Conservation (phyloP, 2,329 filamentous ascomycete species). For the Diaporthe vaccinii region DNA sequence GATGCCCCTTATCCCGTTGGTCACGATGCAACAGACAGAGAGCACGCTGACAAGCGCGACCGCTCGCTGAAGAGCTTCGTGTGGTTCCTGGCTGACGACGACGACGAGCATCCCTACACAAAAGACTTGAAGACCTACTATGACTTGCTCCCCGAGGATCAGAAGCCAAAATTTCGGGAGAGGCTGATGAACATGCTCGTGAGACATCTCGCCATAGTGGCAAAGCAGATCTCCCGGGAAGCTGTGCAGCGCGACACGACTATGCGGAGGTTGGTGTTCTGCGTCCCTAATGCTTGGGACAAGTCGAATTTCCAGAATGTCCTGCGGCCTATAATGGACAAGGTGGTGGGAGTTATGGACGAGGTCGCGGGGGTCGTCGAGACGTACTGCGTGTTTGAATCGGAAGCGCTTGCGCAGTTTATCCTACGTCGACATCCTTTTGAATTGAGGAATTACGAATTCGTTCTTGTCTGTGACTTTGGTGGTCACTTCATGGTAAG, state of each 20-base stretch:
- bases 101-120: background rate
- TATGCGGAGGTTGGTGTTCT: background rate
- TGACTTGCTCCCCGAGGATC: background rate
- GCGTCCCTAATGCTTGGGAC: conserved; percentile 5
- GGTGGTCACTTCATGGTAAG: conserved; percentile 11
- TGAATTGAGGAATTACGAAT: background rate
- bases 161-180: background rate
- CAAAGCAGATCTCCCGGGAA: background rate
- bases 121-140: background rate
- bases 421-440: background rate
- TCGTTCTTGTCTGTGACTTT: conserved; percentile 15
- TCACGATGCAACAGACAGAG: background rate
- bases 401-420: conserved; percentile 8
- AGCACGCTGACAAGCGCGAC: conserved; percentile 6
- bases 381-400: conserved; percentile 8
- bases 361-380: background rate
- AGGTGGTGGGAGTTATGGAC: background rate
- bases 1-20: background rate
- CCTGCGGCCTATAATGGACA: background rate
- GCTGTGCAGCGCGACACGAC: background rate
- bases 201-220: background rate
- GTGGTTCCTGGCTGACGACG: conserved; percentile 8
- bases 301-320: background rate
- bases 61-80: conserved; percentile 16
- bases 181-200: conserved; percentile 9